Conservation (phyloP, 2,329 filamentous ascomycete genomes). For the Aspergillus versicolor region DNA sequence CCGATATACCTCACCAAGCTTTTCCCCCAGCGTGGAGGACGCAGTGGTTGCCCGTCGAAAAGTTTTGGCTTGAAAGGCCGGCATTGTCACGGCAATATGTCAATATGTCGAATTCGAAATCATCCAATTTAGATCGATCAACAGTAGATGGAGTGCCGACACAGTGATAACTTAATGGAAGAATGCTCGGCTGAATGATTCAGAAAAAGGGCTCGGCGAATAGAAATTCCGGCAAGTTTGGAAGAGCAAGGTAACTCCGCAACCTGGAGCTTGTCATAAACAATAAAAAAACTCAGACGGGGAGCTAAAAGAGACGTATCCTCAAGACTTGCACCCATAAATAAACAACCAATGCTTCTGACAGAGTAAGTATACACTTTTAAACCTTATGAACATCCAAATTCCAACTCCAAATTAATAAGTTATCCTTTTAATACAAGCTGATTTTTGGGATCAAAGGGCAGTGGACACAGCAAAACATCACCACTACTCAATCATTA, state of each 20-base stretch:
- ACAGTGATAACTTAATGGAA: not conserved
- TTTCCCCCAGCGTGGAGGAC: slow-evolving; percentile 59
- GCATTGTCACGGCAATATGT: slow-evolving; percentile 45
- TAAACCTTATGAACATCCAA: not conserved
- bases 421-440: not conserved
- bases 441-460: not conserved
- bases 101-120: not conserved
- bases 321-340: not conserved
- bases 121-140: not conserved
- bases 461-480: not conserved
- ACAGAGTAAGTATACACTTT: not conserved
- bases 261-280: slow-evolving; percentile 9
- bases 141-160: not conserved
- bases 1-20: slow-evolving; percentile 75
- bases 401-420: not conserved
- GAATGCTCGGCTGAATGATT: not conserved
- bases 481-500: not conserved
- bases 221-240: slow-evolving; percentile 15
- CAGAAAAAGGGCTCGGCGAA: slow-evolving; percentile 10
- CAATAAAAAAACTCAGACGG: slow-evolving; percentile 9
- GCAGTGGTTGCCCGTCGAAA: slow-evolving; percentile 60
- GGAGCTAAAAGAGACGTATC: not conserved
- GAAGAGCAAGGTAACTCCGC: not conserved
- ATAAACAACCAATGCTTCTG: not conserved
- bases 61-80: slow-evolving; percentile 66